A percentile compares a stretch with the other conserved stretches of the same genome.
Evolutionary conservation across 2,329 filamentous ascomycete species (phyloP).

Genomic region (Talaromyces funiculosus): DNA sequence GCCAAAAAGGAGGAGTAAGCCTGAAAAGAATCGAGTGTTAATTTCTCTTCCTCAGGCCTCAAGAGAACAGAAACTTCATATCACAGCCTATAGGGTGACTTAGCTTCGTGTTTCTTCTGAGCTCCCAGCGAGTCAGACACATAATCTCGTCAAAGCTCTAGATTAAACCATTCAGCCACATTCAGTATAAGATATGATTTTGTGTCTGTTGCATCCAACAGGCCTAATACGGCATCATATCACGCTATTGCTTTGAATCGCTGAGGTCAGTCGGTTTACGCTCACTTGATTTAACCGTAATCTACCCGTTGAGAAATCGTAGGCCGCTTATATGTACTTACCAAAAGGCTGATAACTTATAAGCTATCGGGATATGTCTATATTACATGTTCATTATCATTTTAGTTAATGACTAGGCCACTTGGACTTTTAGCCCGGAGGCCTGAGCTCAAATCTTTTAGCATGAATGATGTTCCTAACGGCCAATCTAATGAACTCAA

Average conservation of each 20-base stretch:
- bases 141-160: neutral
- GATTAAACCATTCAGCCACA: neutral
- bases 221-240: neutral
- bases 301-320: neutral
- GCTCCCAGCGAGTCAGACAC: neutral
- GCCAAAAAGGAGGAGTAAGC: neutral
- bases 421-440: neutral
- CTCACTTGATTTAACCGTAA: neutral
- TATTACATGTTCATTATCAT: neutral
- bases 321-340: neutral
- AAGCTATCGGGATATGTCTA: neutral
- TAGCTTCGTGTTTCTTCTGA: neutral
- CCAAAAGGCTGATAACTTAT: neutral
- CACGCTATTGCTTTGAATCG: neutral
- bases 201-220: neutral
- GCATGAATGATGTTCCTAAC: neutral
- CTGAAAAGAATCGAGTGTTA: neutral
- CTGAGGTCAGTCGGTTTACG: neutral
- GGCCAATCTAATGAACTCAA: neutral
- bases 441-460: conserved; percentile 4
- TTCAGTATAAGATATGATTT: neutral
- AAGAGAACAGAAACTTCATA: neutral
- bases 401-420: neutral
- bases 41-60: neutral
- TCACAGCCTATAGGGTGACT: neutral